phyloP scores from a whole-genome alignment of 2,329 filamentous ascomycete genomes.

The Arthrobotrys conoides region DNA sequence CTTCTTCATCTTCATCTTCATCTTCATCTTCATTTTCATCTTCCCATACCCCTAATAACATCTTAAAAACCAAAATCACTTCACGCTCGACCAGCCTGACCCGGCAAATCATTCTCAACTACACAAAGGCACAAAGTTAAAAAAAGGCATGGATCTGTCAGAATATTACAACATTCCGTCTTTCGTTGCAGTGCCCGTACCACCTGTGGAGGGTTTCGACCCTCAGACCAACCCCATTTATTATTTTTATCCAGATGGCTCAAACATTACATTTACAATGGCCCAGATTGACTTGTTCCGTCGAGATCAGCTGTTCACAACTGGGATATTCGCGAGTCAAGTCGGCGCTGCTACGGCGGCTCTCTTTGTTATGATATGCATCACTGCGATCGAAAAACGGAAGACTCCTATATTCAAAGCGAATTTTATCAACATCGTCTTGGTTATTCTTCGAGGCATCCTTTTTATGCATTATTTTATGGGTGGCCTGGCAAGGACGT shows the following conservation, averaged over 20 bases:
- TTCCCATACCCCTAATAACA: too few species aligned
- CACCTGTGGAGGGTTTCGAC: slow-evolving; percentile 19
- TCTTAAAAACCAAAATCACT: neutral
- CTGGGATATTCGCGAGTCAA: slow-evolving; percentile 76
- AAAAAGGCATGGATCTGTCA: neutral
- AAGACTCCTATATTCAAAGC: slow-evolving; percentile 76
- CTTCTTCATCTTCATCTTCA: neutral
- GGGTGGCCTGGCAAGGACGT: slow-evolving; percentile 75
- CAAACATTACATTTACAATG: slow-evolving; percentile 62
- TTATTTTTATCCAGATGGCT: slow-evolving; percentile 61
- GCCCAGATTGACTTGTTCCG: slow-evolving; percentile 57
- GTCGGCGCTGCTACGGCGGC: slow-evolving; percentile 78
- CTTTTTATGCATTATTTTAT: slow-evolving; percentile 75
- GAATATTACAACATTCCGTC: slow-evolving; percentile 1
- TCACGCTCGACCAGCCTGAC: neutral
- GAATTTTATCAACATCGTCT: slow-evolving; percentile 74
- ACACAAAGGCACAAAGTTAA: neutral
- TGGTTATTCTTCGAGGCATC: slow-evolving; percentile 74
- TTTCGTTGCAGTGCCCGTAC: slow-evolving; percentile 29
- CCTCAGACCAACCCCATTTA: slow-evolving; percentile 38
- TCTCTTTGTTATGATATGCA: slow-evolving; percentile 76
- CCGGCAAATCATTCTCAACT: neutral
- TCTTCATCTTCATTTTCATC: neutral
- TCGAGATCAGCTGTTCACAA: slow-evolving; percentile 45
- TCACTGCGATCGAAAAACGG: slow-evolving; percentile 78